Base-by-base conservation (phyloP, 768 basidiomycete species). In the Ramaria rubella region DNA sequence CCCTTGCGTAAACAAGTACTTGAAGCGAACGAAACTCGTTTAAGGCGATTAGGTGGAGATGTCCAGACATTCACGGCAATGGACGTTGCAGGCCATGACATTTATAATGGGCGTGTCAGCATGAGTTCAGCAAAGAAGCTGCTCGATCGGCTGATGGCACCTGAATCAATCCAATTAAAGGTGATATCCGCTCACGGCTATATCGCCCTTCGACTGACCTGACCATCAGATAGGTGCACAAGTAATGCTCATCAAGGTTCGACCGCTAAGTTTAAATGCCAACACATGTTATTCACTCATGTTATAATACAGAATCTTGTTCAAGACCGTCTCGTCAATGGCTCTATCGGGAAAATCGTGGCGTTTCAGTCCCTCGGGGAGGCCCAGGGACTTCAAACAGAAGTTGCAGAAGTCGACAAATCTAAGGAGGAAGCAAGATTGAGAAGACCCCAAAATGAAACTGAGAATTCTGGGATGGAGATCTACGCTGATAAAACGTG, bases 241-340 rank as follows among this genome's bases (percentile, higher is more conserved):
- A 66, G 93, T 95, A 4, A 91, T 91, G 89, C 67, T 88, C 2
- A 76, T 87, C 61, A 87, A 87, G 75, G 86, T 82, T 4, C 21
- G 27, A 57, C 7, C 46, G 4, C 24, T 9, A 27, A 30, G 11
- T 11, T 38, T 38, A 11, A 46, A n/a, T 21, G 38, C 17, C 19
- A 48, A 27, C n/a, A 17, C 26, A 5, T 14, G 7, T 34, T 9
- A 14, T 4, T n/a, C 44, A 50, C 40, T 52, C 17, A 33, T 12
- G 49, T 38, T 44, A n/a, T 49, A 33, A 15, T 44, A 23, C 60
- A 88, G 86, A 89, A 89, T 61, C 66, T 87, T 55, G 65, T 77
- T 1, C 86, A 87, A 75, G 87, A 86, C 24, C 61, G 69, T 43
- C 70, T 89, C 27, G 85, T 89, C 17, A 89, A 89, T 60, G 87